Evolutionary conservation across 768 basidiomycete species (phyloP), one percentile per base, ranked within the genome.

Genomic region (Suillus cothurnatus): DNA sequence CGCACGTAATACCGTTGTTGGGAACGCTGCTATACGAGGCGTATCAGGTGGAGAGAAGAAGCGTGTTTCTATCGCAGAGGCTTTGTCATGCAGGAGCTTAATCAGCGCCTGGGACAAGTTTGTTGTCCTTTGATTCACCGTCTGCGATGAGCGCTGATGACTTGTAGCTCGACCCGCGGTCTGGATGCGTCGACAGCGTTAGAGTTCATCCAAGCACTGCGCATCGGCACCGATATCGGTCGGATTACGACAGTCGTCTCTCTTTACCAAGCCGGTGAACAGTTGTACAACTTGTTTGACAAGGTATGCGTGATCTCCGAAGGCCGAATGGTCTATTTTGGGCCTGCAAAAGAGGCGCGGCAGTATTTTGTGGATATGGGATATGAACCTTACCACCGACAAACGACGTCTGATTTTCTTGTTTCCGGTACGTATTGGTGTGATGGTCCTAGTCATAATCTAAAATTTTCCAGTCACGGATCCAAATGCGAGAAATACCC

Each of bases 151-250:
- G 50, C 17, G 50, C 26, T 50, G 8, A 50, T 50, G 28, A 28
- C 26, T 31, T 31, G 12, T 41, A 59, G 58, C 39, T 89, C 89
- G 0, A 94, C 93, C 3, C 82, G 90, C 58, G 92, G 93, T 21
- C 79, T 93, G 59, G 92, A 94, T 67, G 92, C 94, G 0, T 93
- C 92, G 3, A 96, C 94, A 8, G 94, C 94, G 2, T 81, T 95
- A 57, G 95, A 97, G 72, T 96, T 93, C 69, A 86, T 85, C 63
- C 92, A 87, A 76, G 88, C 88, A 49, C 78, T 97, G 61, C 84
- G 94, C 21, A 80, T 93, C 41, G 87, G 93, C 82, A 95, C 95
- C 21, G 94, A 97, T 71, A 78, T 93, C n/a, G 82, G 90, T 21
- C 86, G 88, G 8, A 88, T 89, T 75, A 90, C 92, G 2, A 93